Evolutionary conservation across 768 basidiomycete species (phyloP), one percentile per base, ranked within the genome.

Genomic region (Suillus americanus): DNA sequence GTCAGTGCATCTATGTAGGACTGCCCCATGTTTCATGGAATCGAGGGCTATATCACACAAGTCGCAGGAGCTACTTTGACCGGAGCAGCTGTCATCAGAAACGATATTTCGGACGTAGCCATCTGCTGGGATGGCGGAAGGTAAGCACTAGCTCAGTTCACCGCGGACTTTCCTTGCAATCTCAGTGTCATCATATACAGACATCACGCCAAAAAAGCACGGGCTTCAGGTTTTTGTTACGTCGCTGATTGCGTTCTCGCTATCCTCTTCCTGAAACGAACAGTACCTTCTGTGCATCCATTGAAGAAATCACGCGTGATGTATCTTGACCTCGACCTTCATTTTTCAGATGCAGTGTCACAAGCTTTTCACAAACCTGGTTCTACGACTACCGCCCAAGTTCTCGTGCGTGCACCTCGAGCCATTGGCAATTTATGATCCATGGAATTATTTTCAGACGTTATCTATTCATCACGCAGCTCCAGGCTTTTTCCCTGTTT

Each of bases 81-180:
- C 2, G 95, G 91, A 0, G 90, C 86, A 3, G 80, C 82, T 10
- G 81, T 84, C 6, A 78, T 98, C 3, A 78, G 80, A 30, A 77
- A 83, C 13, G 76, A 79, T 16, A 51, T 78, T 2, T 82, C 83
- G 5, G 83, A 91, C 35, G 76, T 92, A 35, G 86, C 90, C 0
- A 86, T 99, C 50, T 89, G 85, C 72, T 97, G 96, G 95, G 95
- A 96, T 69, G 96, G 96, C 18, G 96, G 96, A 60, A 83, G 92
- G 88, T 20, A 20, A 30, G 28, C 87, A 20, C 64, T 60, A 73
- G 62, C 10, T n/a, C 41, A 46, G 66, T 60, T 48, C 50, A 33
- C 43, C 37, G 10, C 3, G 10, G 28, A 30, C 46, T 50, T 48
- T 50, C 25, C 41, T 62, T 59, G 25, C 12, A 41, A 41, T 18